Evolutionary conservation across 2,329 filamentous ascomycete genomes (phyloP).

Genomic region (Alternaria tenuissima): DNA sequence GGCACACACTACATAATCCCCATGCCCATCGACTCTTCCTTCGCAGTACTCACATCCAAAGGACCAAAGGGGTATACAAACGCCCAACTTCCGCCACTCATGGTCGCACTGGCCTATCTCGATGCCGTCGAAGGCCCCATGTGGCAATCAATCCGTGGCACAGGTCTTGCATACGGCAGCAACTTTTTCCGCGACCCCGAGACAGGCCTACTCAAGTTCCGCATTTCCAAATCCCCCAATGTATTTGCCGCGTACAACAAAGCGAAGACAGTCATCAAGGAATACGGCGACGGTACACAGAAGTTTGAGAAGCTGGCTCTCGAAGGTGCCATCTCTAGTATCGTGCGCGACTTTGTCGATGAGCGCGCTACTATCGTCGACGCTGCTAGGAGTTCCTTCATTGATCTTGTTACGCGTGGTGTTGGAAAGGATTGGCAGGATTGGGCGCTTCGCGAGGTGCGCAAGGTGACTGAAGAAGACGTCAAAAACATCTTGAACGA

Average conservation of each 20-base stretch:
- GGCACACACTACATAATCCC: constrained; percentile 81
- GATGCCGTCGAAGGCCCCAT: constrained; percentile 93
- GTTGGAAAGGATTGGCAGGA: constrained; percentile 81
- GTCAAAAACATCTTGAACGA: constrained; percentile 77
- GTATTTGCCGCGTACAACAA: constrained; percentile 85
- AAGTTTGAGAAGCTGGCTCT: constrained; percentile 82
- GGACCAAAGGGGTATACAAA: constrained; percentile 80
- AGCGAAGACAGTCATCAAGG: constrained; percentile 75
- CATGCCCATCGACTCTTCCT: constrained; percentile 93
- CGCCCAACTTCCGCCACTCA: constrained; percentile 79
- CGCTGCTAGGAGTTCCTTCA: constrained; percentile 84
- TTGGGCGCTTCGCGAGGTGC: constrained; percentile 77
- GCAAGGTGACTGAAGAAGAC: constrained; percentile 77
- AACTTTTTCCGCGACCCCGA: constrained; percentile 80
- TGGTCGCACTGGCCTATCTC: constrained; percentile 90
- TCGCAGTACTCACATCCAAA: constrained; percentile 76
- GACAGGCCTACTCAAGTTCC: constrained; percentile 81
- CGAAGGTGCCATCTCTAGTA: constrained; percentile 88
- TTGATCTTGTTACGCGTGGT: constrained; percentile 79
- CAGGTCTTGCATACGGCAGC: constrained; percentile 90
- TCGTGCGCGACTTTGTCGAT: constrained; percentile 86
- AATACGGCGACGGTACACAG: constrained; percentile 74
- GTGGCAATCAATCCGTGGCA: constrained; percentile 92
- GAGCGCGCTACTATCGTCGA: constrained; percentile 85
- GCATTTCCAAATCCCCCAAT: constrained; percentile 89